Evolutionary conservation across 768 basidiomycete genomes (phyloP), one percentile per base, ranked within the genome.

Genomic region (Boletus bicolor): DNA sequence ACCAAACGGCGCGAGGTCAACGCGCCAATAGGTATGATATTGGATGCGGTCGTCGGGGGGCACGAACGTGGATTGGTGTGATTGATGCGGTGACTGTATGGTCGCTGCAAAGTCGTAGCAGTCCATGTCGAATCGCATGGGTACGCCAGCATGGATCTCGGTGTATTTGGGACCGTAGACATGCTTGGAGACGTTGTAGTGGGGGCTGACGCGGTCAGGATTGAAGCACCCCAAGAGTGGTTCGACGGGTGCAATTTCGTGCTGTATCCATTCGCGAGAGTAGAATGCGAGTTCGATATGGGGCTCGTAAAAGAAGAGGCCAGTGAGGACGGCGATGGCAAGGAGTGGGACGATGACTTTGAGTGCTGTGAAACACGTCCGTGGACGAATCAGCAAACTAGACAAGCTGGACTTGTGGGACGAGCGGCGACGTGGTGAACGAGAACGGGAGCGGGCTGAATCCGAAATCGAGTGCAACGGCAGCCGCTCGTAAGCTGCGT

Each of bases 11-110:
- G 85, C 85, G 39, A 98, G 83, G 74, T 98, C 95, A 54, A 82
- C 83, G 14, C 96, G 80, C 96, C 96, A 98, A 70, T 98, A 98
- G 1, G 93, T 88, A 71, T 98, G 96, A 67, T 84, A 96, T 51
- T 84, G 82, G 12, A 82, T 80, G 19, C 83, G 81, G 19, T 77
- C 74, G 14, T 79, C 78, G 8, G 56, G 55, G 24, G 53, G 39
- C 43, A 67, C 57, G 51, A 39, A 68, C 28, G 15, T 15, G 21
- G n/a, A 19, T 41, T 54, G 37, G 39, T 34, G 42, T 32, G 46
- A 28, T 36, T 35, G 54, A 8, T n/a, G 21, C 11, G 68, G 55
- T 8, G 68, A 21, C 49, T 81, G 83, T 24, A 98, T 82, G 15
- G 92, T 93, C 14, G 87, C 86, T 4, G 94, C 89, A 71, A 94